phyloP scores from a whole-genome alignment of 345 rosid genomes.

The Cardamine occulta region DNA sequence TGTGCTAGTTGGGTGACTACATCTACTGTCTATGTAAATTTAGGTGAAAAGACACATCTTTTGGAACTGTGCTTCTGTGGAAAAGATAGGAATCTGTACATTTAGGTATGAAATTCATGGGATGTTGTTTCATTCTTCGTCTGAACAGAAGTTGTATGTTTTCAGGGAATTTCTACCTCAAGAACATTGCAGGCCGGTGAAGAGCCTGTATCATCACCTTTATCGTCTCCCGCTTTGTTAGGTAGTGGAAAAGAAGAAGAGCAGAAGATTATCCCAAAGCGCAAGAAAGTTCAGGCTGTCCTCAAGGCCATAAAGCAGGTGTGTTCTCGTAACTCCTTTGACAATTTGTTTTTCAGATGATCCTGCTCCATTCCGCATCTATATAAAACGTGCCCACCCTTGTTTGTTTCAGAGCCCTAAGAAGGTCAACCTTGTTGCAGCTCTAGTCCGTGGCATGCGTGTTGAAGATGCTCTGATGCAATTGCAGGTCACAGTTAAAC shows the following conservation, averaged over 20 bases:
- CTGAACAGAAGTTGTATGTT: conserved; percentile 22
- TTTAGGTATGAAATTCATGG: conserved; percentile 6
- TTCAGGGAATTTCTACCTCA: conserved; percentile 78
- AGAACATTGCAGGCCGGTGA: conserved; percentile 63
- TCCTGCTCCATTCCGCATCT: background rate
- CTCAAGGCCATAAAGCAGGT: conserved; percentile 93
- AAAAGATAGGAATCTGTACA: background rate
- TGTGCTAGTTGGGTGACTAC: background rate
- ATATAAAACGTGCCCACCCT: background rate
- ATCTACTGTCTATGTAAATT: background rate
- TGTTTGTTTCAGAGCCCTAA: conserved; percentile 81
- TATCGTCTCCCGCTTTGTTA: conserved; percentile 62
- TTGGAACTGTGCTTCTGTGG: too few species aligned
- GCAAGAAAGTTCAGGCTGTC: conserved; percentile 77
- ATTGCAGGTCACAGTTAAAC: conserved; percentile 81
- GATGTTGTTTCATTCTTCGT: background rate
- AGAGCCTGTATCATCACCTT: conserved; percentile 77
- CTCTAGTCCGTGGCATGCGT: conserved; percentile 92
- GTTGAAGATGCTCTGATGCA: conserved; percentile 96
- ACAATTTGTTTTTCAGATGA: background rate
- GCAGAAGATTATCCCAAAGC: conserved; percentile 64
- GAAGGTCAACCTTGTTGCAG: conserved; percentile 94
- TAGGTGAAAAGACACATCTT: too few species aligned
- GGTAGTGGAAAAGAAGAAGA: conserved; percentile 64
- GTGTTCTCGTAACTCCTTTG: background rate